A percentile compares a stretch with the other conserved stretches of the same genome.
Evolutionary conservation across 768 basidiomycete genomes (phyloP).

Genomic region (Termitomyces sp.): DNA sequence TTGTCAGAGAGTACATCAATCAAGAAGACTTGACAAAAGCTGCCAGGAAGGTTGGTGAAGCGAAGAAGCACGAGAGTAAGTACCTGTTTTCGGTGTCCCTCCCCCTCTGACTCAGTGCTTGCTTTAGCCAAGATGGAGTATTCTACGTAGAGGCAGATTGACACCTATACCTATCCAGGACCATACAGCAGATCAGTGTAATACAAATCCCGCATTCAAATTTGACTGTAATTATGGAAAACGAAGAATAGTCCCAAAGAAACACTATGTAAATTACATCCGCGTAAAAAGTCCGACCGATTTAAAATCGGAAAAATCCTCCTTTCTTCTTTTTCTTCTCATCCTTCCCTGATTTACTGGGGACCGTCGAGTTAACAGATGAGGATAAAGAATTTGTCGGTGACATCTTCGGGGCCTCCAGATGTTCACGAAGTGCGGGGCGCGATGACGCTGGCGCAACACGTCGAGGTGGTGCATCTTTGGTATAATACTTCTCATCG

Average conservation of each 20-base stretch:
- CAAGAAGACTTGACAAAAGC: constrained; percentile 98
- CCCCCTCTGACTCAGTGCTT: neutral
- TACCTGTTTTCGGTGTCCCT: neutral
- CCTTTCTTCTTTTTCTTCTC: constrained; percentile 79
- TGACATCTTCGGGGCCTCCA: constrained; percentile 36
- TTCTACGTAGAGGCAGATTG: constrained; percentile 27
- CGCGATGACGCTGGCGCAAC: constrained; percentile 30
- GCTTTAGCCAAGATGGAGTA: constrained; percentile 53
- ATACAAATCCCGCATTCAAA: neutral
- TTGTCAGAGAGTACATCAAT: constrained; percentile 71
- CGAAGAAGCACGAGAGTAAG: constrained; percentile 97
- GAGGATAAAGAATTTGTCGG: constrained; percentile 49
- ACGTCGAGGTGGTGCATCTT: constrained; percentile 53
- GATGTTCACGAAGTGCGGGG: constrained; percentile 24
- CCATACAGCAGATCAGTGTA: neutral
- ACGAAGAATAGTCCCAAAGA: constrained; percentile 11
- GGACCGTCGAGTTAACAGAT: constrained; percentile 32
- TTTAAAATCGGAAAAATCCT: constrained; percentile 62
- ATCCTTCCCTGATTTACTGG: constrained; percentile 31
- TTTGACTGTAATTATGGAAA: neutral
- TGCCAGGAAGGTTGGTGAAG: constrained; percentile 90
- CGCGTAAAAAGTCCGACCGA: constrained; percentile 2
- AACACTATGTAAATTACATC: constrained; percentile 17
- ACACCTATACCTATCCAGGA: constrained; percentile 5
- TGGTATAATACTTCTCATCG: constrained; percentile 71